Conservation (phyloP, 2,329 filamentous ascomycete genomes). For the Gyromitra esculenta region DNA sequence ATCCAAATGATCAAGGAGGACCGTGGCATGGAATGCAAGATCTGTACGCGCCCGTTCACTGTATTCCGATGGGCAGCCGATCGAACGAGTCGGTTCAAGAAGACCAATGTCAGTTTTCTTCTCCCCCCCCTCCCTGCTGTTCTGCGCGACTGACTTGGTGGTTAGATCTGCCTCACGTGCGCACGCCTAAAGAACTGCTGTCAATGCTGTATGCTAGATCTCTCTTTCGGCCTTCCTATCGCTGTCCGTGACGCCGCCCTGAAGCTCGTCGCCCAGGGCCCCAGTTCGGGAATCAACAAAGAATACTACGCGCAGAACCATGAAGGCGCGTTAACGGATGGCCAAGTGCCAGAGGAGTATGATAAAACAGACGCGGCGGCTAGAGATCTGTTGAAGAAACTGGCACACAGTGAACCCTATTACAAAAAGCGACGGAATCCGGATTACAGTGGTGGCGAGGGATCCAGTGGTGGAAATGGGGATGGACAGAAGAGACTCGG, state of each 20-base stretch:
- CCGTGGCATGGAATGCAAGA: conserved; percentile 72
- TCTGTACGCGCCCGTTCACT: conserved; percentile 93
- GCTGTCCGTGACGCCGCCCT: conserved; percentile 93
- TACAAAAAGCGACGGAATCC: conserved; percentile 85
- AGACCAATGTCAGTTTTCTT: conserved; percentile 70
- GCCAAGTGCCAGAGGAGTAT: conserved; percentile 81
- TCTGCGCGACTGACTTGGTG: not conserved
- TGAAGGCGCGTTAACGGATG: conserved; percentile 66
- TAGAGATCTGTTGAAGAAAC: conserved; percentile 80
- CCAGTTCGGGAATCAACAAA: conserved; percentile 89
- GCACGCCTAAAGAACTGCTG: conserved; percentile 98
- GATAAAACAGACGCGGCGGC: conserved; percentile 98
- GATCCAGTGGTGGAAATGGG: conserved; percentile 64
- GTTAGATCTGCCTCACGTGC: conserved; percentile 86
- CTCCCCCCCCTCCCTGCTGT: not conserved
- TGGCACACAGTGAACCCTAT: conserved; percentile 94
- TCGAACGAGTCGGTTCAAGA: conserved; percentile 88
- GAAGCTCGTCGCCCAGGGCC: conserved; percentile 96
- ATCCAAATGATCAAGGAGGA: conserved; percentile 99
- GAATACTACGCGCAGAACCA: conserved; percentile 99
- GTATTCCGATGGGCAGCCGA: conserved; percentile 95
- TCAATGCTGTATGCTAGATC: conserved; percentile 97
- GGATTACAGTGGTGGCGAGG: conserved; percentile 63
- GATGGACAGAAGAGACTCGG: conserved; percentile 62
- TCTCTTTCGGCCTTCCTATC: conserved; percentile 94